phyloP scores from a whole-genome alignment of 2,329 filamentous ascomycete genomes.

The Biscogniauxia mediterranea region DNA sequence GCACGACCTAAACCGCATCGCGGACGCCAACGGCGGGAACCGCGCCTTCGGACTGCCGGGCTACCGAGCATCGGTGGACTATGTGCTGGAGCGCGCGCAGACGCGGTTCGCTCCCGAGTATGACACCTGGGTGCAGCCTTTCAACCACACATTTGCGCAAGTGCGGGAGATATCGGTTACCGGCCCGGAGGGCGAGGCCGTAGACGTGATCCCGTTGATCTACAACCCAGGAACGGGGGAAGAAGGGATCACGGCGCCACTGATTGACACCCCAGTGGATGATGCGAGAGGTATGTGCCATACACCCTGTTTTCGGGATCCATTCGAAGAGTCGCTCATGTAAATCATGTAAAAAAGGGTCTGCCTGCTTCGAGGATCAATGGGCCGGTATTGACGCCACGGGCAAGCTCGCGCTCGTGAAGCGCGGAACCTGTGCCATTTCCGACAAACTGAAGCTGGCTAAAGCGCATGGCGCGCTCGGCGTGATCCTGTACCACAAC shows the following conservation, averaged over 20 bases:
- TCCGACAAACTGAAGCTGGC: slow-evolving; percentile 44
- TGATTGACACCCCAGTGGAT: slow-evolving; percentile 39
- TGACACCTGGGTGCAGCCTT: slow-evolving; percentile 45
- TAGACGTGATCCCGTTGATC: slow-evolving; percentile 42
- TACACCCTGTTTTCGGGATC: no score
- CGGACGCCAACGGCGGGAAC: slow-evolving; percentile 54
- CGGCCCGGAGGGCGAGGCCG: slow-evolving; percentile 44
- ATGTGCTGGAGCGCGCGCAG: slow-evolving; percentile 47
- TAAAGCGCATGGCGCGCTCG: slow-evolving; percentile 40
- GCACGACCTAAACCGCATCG: slow-evolving; percentile 54
- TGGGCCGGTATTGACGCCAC: slow-evolving; percentile 44
- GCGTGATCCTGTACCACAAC: slow-evolving; percentile 62
- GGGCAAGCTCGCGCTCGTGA: slow-evolving; percentile 45
- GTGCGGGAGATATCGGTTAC: slow-evolving; percentile 42
- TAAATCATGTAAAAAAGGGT: slow-evolving; percentile 24
- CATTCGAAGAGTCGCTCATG: no score
- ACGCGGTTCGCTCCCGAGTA: slow-evolving; percentile 40
- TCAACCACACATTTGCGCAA: slow-evolving; percentile 45
- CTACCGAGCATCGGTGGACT: slow-evolving; percentile 57
- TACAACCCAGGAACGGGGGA: slow-evolving; percentile 46
- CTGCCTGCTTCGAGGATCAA: slow-evolving; percentile 42
- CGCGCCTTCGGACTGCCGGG: slow-evolving; percentile 59
- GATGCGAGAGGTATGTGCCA: slow-evolving; percentile 28
- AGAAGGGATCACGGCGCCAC: slow-evolving; percentile 36
- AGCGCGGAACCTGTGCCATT: slow-evolving; percentile 44